Base-by-base conservation (phyloP, 2,329 filamentous ascomycete species). In the Endocalyx cinctus region DNA sequence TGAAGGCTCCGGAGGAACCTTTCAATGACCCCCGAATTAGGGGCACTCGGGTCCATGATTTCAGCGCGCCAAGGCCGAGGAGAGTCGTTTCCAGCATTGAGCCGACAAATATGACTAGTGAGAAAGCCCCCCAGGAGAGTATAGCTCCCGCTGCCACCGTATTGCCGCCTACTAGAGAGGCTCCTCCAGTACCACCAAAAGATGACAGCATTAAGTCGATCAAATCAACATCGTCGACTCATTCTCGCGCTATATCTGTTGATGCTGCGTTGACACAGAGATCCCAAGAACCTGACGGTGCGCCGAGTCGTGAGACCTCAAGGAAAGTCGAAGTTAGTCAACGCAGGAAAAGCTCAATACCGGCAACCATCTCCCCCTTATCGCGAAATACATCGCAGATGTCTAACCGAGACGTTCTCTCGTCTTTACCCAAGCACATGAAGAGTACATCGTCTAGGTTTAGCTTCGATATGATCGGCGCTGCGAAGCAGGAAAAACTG, bases 371-470 rank as follows among this genome's bases (percentile, higher is more conserved):
- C 14, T 58, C 62, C n/a, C 59, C 55, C 2, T 60, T 65, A 12
- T 75, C 77, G 1, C 67, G 72, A 23, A 72, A 75, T 34, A 52
- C 67, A 4, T 79, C 72, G 0, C 66, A 66, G 4, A 52, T 64
- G 10, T 74, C 73, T 0, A 53, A 54, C 7, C 67, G 64, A 34
- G 63, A 65, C 20, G 57, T 63, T 2, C 55, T 67, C 3, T 72
- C 70, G 6, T 67, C 71, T 1, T 40, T 81, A 20, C 78, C 77
- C 3, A 73, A 63, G 39, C 77, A 82, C 41, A 82, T 82, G 77
- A 82, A 81, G 58, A 88, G 84, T 54, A 85, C 81, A 10, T 85
- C 84, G 0, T 87, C 83, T 0, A 70, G 85, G 11, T 89, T 90
- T 52, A 89, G 84, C 48, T 90, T 90, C 50, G 84, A 89, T 50